phyloP scores from a whole-genome alignment of 495 filamentous ascomycete genomes.

The Aspergillus indologenus region DNA sequence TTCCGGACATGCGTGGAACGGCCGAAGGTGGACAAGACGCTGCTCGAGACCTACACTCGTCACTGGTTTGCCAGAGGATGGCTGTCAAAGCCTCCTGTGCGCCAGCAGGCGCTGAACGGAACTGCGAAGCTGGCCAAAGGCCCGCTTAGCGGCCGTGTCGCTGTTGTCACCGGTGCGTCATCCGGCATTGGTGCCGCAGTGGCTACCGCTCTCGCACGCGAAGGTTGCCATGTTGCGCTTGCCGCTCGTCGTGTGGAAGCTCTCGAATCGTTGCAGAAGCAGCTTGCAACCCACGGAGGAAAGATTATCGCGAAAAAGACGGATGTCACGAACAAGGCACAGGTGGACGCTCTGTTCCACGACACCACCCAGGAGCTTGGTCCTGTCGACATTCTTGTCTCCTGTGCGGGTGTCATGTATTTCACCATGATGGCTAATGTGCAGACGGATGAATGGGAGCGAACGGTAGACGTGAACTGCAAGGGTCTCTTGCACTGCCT shows the following conservation, averaged over 20 bases:
- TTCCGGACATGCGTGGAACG: constrained; percentile 54
- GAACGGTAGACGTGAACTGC: constrained; percentile 69
- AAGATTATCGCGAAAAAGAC: constrained; percentile 59
- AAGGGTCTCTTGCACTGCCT: constrained; percentile 66
- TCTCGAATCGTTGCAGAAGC: constrained; percentile 53
- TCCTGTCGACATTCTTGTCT: constrained; percentile 62
- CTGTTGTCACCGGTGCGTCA: constrained; percentile 49
- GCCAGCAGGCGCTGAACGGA: constrained; percentile 34
- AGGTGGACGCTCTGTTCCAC: constrained; percentile 55
- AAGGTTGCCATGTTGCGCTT: constrained; percentile 60
- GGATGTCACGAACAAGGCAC: constrained; percentile 55
- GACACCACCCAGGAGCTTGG: constrained; percentile 54
- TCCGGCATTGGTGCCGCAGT: constrained; percentile 52
- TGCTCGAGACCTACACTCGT: constrained; percentile 63
- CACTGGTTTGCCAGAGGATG: constrained; percentile 70
- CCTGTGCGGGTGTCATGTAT: constrained; percentile 73
- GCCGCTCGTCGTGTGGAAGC: constrained; percentile 60
- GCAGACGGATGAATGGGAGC: constrained; percentile 63
- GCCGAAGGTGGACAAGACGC: constrained; percentile 55
- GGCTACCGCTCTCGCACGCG: constrained; percentile 46
- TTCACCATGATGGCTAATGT: constrained; percentile 70
- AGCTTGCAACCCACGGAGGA: constrained; percentile 44
- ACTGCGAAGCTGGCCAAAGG: constrained; percentile 37
- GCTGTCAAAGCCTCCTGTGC: constrained; percentile 53
- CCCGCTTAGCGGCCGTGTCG: constrained; percentile 50